Conservation (phyloP, 2,329 filamentous ascomycete species). For the Geosmithia flava region DNA sequence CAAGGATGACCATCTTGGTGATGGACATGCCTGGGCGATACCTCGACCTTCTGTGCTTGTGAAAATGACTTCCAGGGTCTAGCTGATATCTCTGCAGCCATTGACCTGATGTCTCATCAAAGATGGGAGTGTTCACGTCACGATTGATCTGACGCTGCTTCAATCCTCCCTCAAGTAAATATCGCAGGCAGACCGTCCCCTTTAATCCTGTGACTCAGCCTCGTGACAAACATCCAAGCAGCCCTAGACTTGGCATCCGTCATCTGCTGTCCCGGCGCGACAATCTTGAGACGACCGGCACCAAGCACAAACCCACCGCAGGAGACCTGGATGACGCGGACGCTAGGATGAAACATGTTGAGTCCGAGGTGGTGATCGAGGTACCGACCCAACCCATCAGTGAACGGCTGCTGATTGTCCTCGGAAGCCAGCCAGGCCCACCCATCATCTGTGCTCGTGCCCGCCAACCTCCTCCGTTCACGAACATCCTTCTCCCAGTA, state of each 20-base stretch:
- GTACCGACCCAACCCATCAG: constrained; percentile 35
- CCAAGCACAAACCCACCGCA: constrained; percentile 44
- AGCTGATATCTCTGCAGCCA: too few species aligned
- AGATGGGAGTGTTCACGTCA: too few species aligned
- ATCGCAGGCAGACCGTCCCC: constrained; percentile 12
- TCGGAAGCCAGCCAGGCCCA: constrained; percentile 33
- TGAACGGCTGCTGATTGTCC: constrained; percentile 25
- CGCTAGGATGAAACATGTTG: constrained; percentile 42
- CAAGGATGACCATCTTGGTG: constrained; percentile 36
- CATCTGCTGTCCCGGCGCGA: constrained; percentile 8
- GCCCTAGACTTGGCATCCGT: constrained; percentile 18
- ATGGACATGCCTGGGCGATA: constrained; percentile 39
- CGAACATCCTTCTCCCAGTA: constrained; percentile 18
- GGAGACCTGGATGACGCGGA: constrained; percentile 37
- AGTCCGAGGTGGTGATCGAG: constrained; percentile 39
- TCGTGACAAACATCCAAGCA: constrained; percentile 24
- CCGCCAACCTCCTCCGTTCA: constrained; percentile 32
- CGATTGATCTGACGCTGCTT: too few species aligned
- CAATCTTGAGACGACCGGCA: constrained; percentile 37
- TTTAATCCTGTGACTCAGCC: constrained; percentile 18
- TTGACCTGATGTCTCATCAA: too few species aligned
- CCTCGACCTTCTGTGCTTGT: constrained; percentile 46
- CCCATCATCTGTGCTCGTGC: constrained; percentile 34
- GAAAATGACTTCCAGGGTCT: too few species aligned
- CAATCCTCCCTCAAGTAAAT: constrained; percentile 5